A percentile compares a stretch with the other conserved stretches of the same genome.
These are phyloP conservation scores for Taiozyma sp. DNA, from an alignment of 1,139 yeast species.

Conservation along the genomic window DNA sequence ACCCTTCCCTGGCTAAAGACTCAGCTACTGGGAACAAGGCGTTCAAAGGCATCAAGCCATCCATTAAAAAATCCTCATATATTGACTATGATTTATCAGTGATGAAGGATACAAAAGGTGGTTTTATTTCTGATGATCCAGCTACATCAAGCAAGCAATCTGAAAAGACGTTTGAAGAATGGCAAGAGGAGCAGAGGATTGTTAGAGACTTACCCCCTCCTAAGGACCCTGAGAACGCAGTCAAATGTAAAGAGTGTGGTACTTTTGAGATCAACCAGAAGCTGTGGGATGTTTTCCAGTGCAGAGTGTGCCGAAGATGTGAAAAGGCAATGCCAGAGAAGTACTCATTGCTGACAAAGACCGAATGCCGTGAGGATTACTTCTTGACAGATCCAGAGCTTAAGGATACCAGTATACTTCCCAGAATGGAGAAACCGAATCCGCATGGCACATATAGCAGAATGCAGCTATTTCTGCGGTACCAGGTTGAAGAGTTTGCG, in stretches of 20 bases:
- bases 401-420: conserved; percentile 61
- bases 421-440: conserved; percentile 84
- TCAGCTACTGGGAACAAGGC: not conserved
- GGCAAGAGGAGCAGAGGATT: conserved; percentile 64
- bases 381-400: conserved; percentile 90
- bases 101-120: conserved; percentile 86
- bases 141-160: conserved; percentile 16
- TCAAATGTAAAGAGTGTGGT: conserved; percentile 78
- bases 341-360: conserved; percentile 85
- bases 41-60: conserved; percentile 27
- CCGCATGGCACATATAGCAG: conserved; percentile 87
- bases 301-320: conserved; percentile 79
- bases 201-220: conserved; percentile 65
- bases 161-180: conserved; percentile 61
- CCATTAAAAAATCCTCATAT: conserved; percentile 58
- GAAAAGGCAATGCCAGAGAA: conserved; percentile 74
- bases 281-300: conserved; percentile 58
- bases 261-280: conserved; percentile 76
- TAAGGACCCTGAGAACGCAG: conserved; percentile 62
- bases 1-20: conserved; percentile 11
- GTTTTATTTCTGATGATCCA: conserved; percentile 49
- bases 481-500: conserved; percentile 89
- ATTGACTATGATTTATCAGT: conserved; percentile 91
- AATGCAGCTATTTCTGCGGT: conserved; percentile 88
- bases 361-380: conserved; percentile 93